Conservation (phyloP, 192 early-diverging fungal species). For the Phycomyces nitens region DNA sequence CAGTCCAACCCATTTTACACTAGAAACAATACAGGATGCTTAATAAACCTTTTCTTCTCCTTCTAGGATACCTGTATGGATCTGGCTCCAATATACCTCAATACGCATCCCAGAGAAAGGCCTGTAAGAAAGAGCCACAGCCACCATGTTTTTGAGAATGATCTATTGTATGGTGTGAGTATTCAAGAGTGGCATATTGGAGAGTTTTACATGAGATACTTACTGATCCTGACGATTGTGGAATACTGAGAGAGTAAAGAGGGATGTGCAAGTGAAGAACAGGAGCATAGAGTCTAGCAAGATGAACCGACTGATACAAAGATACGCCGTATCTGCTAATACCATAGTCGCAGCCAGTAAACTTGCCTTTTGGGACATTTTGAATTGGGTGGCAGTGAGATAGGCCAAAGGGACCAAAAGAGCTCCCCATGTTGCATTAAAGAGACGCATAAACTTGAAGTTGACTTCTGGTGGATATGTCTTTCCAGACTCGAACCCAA, state of each 20-base stretch:
- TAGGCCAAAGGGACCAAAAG: slow-evolving; percentile 88
- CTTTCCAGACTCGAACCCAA: slow-evolving; percentile 76
- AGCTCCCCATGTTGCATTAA: slow-evolving; percentile 86
- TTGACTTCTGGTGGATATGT: slow-evolving; percentile 80
- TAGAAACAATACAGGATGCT: slow-evolving; percentile 11
- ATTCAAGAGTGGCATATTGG: neutral
- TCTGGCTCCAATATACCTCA: slow-evolving; percentile 28
- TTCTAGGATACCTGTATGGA: too few species aligned
- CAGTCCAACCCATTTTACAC: slow-evolving; percentile 96
- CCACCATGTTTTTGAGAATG: slow-evolving; percentile 90
- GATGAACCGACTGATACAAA: slow-evolving; percentile 81
- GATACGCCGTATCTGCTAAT: slow-evolving; percentile 47
- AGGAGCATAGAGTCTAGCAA: slow-evolving; percentile 93
- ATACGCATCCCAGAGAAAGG: slow-evolving; percentile 75
- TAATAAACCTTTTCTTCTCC: too few species aligned
- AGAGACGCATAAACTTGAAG: slow-evolving; percentile 86
- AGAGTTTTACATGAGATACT: neutral
- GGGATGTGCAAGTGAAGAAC: slow-evolving; percentile 72
- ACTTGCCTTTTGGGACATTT: slow-evolving; percentile 61
- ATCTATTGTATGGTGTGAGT: slow-evolving; percentile 12
- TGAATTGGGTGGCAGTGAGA: slow-evolving; percentile 73
- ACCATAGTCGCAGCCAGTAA: slow-evolving; percentile 79
- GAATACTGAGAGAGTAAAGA: slow-evolving; percentile 69
- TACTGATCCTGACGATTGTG: neutral
- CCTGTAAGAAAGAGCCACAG: slow-evolving; percentile 84